Conservation (phyloP, 2,329 filamentous ascomycete genomes). For the Fonsecaea nubica region DNA sequence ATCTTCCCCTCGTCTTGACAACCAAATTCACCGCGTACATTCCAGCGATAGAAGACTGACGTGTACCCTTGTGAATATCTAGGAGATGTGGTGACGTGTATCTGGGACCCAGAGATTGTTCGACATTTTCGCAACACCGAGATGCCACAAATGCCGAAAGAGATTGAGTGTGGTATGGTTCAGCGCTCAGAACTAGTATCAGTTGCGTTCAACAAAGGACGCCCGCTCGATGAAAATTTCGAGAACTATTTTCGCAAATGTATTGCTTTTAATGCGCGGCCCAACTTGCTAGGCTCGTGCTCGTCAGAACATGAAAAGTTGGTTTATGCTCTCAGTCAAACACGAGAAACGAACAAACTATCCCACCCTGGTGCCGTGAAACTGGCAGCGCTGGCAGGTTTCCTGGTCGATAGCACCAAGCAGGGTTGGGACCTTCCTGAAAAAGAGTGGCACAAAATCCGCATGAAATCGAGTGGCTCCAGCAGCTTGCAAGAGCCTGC, state of each 20-base stretch:
- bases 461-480: conserved; percentile 13
- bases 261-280: conserved; percentile 56
- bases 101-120: conserved; percentile 64
- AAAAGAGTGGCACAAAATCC: conserved; percentile 45
- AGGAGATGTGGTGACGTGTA: conserved; percentile 63
- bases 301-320: conserved; percentile 59
- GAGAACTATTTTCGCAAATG: conserved; percentile 51
- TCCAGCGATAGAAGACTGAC: neutral
- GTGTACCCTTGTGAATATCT: neutral
- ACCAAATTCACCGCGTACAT: neutral
- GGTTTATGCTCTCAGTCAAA: conserved; percentile 49
- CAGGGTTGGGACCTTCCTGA: conserved; percentile 51
- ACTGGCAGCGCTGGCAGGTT: conserved; percentile 52
- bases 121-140: conserved; percentile 60
- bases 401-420: conserved; percentile 56
- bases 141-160: conserved; percentile 45
- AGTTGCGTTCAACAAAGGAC: conserved; percentile 24
- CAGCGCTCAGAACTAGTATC: conserved; percentile 46
- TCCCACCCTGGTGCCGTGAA: conserved; percentile 45
- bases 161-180: conserved; percentile 56
- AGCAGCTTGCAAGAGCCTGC: conserved; percentile 16
- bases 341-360: conserved; percentile 54
- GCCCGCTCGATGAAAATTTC: conserved; percentile 33
- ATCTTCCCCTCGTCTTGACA: neutral
- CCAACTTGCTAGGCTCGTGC: conserved; percentile 59